These are phyloP conservation scores for Nelumbo lutea DNA, from an alignment of 164 flowering plant genomes.

Conservation along the genomic window DNA sequence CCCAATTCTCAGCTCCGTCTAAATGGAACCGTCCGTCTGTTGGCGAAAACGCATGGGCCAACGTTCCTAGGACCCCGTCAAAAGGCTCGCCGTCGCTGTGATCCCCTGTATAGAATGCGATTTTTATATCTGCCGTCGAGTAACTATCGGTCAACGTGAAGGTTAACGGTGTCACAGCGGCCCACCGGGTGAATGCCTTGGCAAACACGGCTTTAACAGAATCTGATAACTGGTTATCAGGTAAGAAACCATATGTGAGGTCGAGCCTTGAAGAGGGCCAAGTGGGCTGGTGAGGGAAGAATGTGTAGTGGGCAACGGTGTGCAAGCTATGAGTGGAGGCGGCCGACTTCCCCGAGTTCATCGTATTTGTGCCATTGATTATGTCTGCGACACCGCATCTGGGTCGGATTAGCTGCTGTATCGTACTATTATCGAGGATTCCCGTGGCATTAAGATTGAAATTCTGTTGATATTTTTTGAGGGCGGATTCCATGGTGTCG, in stretches of 20 bases:
- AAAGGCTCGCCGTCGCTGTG: slow-evolving; percentile 83
- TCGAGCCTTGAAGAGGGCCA: slow-evolving; percentile 39
- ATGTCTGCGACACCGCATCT: slow-evolving; percentile 67
- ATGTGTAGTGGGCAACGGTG: slow-evolving; percentile 48
- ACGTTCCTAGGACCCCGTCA: slow-evolving; percentile 61
- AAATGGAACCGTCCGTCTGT: slow-evolving; percentile 55
- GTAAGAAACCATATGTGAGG: slow-evolving; percentile 55
- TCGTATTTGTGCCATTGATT: slow-evolving; percentile 15
- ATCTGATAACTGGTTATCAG: slow-evolving; percentile 30
- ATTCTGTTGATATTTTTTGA: slow-evolving; percentile 48
- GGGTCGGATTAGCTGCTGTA: slow-evolving; percentile 41
- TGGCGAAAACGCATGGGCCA: slow-evolving; percentile 88
- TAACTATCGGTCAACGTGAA: slow-evolving; percentile 34
- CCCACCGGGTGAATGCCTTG: slow-evolving; percentile 55
- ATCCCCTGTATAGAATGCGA: slow-evolving; percentile 55
- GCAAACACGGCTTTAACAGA: slow-evolving; percentile 32
- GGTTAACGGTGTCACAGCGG: slow-evolving; percentile 43
- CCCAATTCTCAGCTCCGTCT: slow-evolving; percentile 67
- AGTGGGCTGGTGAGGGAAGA: slow-evolving; percentile 47
- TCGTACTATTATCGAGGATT: slow-evolving; percentile 32
- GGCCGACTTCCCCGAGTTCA: slow-evolving; percentile 11
- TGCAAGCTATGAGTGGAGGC: slow-evolving; percentile 17
- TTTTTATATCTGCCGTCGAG: slow-evolving; percentile 39
- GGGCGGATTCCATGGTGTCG: slow-evolving; percentile 40
- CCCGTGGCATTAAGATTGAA: slow-evolving; percentile 50